Conservation (phyloP, 306 rosid genomes). For the Cicer cuneatum region DNA sequence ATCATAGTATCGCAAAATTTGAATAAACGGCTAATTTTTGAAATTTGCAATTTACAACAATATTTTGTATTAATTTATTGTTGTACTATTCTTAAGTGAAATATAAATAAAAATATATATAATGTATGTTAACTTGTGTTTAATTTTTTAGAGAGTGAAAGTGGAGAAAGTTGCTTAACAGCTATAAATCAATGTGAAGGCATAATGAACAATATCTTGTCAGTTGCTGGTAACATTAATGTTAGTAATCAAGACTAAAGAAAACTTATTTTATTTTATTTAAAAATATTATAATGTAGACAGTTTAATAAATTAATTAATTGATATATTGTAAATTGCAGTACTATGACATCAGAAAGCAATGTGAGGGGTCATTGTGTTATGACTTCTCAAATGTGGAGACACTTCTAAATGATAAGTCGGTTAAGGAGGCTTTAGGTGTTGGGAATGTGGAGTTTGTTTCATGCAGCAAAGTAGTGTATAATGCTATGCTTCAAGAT, state of each 20-base stretch:
- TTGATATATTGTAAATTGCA: constrained; percentile 43
- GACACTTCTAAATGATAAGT: constrained; percentile 54
- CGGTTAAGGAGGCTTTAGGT: constrained; percentile 67
- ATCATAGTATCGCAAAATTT: no score
- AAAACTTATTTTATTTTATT: not conserved
- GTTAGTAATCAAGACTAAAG: constrained; percentile 48
- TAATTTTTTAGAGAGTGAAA: constrained; percentile 55
- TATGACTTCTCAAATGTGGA: constrained; percentile 83
- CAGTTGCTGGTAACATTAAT: constrained; percentile 52
- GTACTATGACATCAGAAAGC: constrained; percentile 83
- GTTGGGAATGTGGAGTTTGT: constrained; percentile 69
- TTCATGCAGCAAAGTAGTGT: constrained; percentile 72
- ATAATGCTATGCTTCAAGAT: constrained; percentile 62
- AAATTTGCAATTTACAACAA: no score
- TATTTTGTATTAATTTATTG: no score
- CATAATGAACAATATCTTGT: constrained; percentile 55
- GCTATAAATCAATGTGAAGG: constrained; percentile 50
- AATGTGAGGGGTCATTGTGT: constrained; percentile 72
- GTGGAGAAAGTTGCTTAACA: constrained; percentile 56
- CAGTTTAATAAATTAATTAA: not conserved
- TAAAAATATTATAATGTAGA: not conserved
- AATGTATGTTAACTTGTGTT: not conserved
- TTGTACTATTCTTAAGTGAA: no score
- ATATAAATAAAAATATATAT: no score
- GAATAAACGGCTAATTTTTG: no score